phyloP scores from a whole-genome alignment of 2,329 filamentous ascomycete species.

The Aspergillus quadricinctus region DNA sequence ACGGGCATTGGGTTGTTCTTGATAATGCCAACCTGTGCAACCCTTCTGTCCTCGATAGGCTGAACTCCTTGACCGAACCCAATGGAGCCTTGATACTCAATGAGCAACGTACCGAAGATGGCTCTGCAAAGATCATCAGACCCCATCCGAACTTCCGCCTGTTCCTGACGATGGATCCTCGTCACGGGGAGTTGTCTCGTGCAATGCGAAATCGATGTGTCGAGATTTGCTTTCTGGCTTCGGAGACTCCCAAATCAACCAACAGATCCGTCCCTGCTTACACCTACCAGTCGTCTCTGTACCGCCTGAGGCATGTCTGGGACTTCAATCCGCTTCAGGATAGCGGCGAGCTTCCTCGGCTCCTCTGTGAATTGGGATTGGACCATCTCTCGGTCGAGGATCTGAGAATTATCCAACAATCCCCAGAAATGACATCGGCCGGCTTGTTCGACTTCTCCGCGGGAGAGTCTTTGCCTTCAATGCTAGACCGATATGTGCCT shows the following conservation, averaged over 20 bases:
- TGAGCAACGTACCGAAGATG: conserved; percentile 80
- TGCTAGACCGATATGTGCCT: conserved; percentile 29
- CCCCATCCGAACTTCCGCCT: conserved; percentile 86
- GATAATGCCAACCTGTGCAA: conserved; percentile 98
- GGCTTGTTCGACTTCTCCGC: conserved; percentile 7
- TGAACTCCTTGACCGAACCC: conserved; percentile 92
- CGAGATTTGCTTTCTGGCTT: conserved; percentile 71
- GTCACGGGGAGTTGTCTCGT: conserved; percentile 86
- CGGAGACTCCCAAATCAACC: conserved; percentile 21
- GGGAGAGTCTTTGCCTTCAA: conserved; percentile 13
- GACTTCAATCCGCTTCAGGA: conserved; percentile 12
- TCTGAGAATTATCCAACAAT: conserved; percentile 29
- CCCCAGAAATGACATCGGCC: conserved; percentile 20
- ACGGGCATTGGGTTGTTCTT: conserved; percentile 87
- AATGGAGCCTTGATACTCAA: conserved; percentile 86
- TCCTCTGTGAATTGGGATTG: conserved; percentile 27
- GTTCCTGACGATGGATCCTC: conserved; percentile 89
- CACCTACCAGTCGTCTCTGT: conserved; percentile 36
- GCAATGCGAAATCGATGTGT: conserved; percentile 95
- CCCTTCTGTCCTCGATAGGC: conserved; percentile 84
- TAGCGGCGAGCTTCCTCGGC: conserved; percentile 11
- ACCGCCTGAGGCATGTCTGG: conserved; percentile 36
- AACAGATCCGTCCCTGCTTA: conserved; percentile 28
- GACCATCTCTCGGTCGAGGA: conserved; percentile 37
- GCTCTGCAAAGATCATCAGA: conserved; percentile 71